Conservation (phyloP, 2,329 filamentous ascomycete species). For the Clonostachys rhizophaga region DNA sequence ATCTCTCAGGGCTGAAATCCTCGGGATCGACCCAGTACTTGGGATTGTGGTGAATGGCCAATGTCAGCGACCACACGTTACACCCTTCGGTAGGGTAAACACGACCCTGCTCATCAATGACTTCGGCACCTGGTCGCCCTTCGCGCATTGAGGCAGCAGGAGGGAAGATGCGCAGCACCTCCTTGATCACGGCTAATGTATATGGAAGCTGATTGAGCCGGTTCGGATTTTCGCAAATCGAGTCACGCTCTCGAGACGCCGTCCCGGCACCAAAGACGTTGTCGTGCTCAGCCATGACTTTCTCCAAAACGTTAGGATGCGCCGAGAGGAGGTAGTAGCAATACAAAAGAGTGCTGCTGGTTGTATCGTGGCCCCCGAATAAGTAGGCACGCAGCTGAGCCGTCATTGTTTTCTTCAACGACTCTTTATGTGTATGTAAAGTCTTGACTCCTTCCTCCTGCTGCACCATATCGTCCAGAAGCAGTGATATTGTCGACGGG, state of each 20-base stretch:
- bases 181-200: conserved; percentile 46
- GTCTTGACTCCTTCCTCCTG: neutral
- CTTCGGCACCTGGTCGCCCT: conserved; percentile 23
- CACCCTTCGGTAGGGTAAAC: conserved; percentile 23
- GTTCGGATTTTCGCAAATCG: conserved; percentile 33
- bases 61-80: neutral
- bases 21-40: conserved; percentile 28
- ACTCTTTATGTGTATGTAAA: too few relatives aligned
- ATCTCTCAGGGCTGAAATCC: conserved; percentile 36
- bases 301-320: conserved; percentile 24
- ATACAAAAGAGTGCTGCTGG: conserved; percentile 30
- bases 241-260: conserved; percentile 10
- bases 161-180: conserved; percentile 46
- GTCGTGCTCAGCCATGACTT: conserved; percentile 19
- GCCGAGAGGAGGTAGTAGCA: conserved; percentile 21
- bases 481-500: neutral
- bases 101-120: conserved; percentile 33
- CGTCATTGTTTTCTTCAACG: neutral
- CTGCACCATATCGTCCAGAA: neutral
- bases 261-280: conserved; percentile 34
- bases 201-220: conserved; percentile 46
- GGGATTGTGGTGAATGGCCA: conserved; percentile 20
- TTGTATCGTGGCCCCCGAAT: conserved; percentile 40
- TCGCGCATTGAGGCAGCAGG: conserved; percentile 35
- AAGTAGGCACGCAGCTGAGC: conserved; percentile 27